phyloP scores from a whole-genome alignment of 805 yeast genomes.

The Metschnikowia dekortorum region DNA sequence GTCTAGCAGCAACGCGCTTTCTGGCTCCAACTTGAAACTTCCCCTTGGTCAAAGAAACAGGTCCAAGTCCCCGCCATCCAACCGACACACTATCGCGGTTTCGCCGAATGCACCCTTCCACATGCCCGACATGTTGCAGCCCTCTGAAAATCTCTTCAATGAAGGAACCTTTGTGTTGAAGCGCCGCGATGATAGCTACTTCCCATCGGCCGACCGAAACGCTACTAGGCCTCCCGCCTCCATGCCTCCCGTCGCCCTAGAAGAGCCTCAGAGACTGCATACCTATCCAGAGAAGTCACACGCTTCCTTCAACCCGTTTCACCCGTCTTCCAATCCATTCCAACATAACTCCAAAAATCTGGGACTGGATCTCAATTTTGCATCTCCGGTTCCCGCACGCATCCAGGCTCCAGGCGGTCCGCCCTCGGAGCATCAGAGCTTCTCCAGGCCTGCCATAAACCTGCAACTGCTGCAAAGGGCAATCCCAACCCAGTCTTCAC shows the following conservation, averaged over 20 bases:
- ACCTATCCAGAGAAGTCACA: slow-evolving; percentile 1
- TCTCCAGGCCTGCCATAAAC: neutral
- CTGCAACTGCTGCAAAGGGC: slow-evolving; percentile 1
- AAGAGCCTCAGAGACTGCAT: neutral
- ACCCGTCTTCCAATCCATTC: neutral
- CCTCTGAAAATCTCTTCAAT: slow-evolving; percentile 7
- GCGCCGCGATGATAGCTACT: neutral
- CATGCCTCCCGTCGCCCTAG: neutral
- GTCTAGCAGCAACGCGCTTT: neutral
- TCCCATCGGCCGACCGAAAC: neutral
- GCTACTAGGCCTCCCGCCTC: neutral
- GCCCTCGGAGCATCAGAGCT: neutral
- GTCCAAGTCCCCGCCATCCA: slow-evolving; percentile 2
- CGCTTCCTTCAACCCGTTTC: neutral
- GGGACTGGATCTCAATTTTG: neutral
- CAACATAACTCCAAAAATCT: neutral
- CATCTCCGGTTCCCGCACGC: neutral
- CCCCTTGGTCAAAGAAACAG: neutral
- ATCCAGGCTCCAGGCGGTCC: neutral
- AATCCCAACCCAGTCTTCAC: neutral
- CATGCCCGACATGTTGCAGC: slow-evolving; percentile 16
- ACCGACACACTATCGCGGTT: slow-evolving; percentile 18
- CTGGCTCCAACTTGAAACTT: neutral
- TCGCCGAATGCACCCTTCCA: slow-evolving; percentile 8
- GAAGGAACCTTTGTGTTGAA: slow-evolving; percentile 10